Percentiles rank a stretch among this genome's conserved stretches.
These are phyloP conservation scores for Tripidium arundinaceum DNA, from an alignment of 202 grass and related monocot genomes.

Conservation along the genomic window DNA sequence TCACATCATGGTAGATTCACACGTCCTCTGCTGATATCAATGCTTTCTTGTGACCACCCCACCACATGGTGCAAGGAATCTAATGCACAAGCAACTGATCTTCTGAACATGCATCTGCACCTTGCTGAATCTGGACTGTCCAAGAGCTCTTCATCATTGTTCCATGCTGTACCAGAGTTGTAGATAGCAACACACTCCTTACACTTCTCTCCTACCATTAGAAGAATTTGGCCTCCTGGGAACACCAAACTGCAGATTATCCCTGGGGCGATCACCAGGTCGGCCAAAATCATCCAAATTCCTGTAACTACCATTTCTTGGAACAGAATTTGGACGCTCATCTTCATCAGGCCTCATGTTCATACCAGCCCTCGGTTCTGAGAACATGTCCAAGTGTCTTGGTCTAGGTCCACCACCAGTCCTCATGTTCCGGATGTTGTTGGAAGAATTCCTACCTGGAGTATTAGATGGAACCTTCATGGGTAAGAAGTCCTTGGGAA, in stretches of 20 bases:
- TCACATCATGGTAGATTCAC: neutral
- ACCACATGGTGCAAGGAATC: neutral
- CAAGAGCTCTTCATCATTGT: neutral
- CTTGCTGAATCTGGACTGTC: constrained; percentile 2
- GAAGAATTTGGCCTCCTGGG: constrained; percentile 67
- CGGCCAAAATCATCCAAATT: constrained; percentile 72
- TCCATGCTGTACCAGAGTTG: constrained; percentile 14
- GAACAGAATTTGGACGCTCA: constrained; percentile 48
- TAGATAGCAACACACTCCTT: constrained; percentile 25
- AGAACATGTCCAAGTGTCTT: constrained; percentile 55
- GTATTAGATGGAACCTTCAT: constrained; percentile 52
- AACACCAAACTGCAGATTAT: constrained; percentile 52
- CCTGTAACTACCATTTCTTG: constrained; percentile 75
- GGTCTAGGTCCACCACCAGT: constrained; percentile 53
- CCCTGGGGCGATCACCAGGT: constrained; percentile 47
- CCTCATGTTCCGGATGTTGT: constrained; percentile 64
- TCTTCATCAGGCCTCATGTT: constrained; percentile 52
- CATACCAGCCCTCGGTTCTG: constrained; percentile 53
- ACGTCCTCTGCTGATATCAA: neutral
- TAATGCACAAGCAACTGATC: constrained; percentile 20
- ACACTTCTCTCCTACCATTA: constrained; percentile 63
- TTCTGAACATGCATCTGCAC: constrained; percentile 1
- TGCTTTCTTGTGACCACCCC: neutral
- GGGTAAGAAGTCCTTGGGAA: constrained; percentile 76
- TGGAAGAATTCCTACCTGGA: constrained; percentile 53